phyloP scores from a whole-genome alignment of 805 yeast species.

The Myxozyma neglecta region DNA sequence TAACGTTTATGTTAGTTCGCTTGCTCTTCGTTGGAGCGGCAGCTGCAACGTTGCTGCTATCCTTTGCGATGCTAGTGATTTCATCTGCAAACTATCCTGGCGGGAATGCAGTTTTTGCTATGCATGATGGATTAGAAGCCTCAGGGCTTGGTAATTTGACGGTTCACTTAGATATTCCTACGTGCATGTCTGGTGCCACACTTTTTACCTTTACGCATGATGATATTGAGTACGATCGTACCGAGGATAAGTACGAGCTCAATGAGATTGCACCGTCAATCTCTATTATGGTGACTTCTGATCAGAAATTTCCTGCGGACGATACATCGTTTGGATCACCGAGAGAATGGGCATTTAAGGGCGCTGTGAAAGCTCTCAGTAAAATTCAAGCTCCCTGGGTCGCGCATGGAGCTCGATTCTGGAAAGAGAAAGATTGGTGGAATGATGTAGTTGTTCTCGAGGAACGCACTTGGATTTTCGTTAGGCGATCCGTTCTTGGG shows the following conservation, averaged over 20 bases:
- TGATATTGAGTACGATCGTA: constrained; percentile 62
- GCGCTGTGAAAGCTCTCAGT: constrained; percentile 44
- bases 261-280: constrained; percentile 48
- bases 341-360: constrained; percentile 48
- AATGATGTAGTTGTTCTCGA: constrained; percentile 7
- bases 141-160: constrained; percentile 36
- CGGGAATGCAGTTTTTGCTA: constrained; percentile 62
- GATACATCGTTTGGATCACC: constrained; percentile 3
- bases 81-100: constrained; percentile 88
- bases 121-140: constrained; percentile 48
- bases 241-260: constrained; percentile 55
- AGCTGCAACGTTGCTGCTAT: constrained; percentile 34
- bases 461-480: constrained; percentile 22
- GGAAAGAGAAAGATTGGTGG: constrained; percentile 21
- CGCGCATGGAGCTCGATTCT: neutral
- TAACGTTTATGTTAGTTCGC: constrained; percentile 39
- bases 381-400: constrained; percentile 39
- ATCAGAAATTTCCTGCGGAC: constrained; percentile 15
- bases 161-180: constrained; percentile 74
- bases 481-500: constrained; percentile 2
- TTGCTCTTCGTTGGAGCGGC: constrained; percentile 41
- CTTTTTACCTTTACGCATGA: constrained; percentile 61
- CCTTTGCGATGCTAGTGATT: constrained; percentile 51
- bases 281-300: constrained; percentile 53
- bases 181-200: constrained; percentile 87